These are phyloP conservation scores for Podaxis sp. DNA, from an alignment of 768 basidiomycete genomes.

Conservation along the genomic window DNA sequence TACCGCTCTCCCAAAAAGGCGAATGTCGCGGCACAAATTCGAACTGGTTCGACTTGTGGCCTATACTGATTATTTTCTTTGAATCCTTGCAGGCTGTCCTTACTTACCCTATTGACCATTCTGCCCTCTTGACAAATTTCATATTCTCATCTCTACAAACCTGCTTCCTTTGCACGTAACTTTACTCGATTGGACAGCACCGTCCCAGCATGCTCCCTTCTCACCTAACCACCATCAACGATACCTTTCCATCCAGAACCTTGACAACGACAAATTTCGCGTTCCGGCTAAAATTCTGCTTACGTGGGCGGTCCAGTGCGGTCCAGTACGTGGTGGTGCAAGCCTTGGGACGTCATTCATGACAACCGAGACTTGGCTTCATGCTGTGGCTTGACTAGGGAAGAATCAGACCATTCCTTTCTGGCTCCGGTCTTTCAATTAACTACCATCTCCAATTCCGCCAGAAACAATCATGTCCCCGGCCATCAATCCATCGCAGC, in stretches of 20 bases:
- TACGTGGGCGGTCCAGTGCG: not conserved
- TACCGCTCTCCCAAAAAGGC: not conserved
- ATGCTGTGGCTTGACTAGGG: not conserved
- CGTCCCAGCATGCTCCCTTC: not conserved
- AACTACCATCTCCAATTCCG: not conserved
- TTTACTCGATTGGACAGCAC: not conserved
- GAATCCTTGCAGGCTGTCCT: not conserved
- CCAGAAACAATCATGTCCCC: not conserved
- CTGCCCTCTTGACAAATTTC: not conserved
- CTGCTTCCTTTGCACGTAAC: not conserved
- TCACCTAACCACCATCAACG: not conserved
- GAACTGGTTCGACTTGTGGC: conserved; percentile 11
- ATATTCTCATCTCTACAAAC: not conserved
- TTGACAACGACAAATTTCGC: not conserved
- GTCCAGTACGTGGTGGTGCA: not conserved
- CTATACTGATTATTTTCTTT: not conserved
- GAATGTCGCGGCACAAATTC: not conserved
- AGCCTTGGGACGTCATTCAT: not conserved
- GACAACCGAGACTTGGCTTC: not conserved
- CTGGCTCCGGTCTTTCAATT: not conserved
- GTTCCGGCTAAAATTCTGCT: not conserved
- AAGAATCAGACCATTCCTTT: not conserved
- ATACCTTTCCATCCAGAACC: not conserved
- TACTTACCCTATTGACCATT: not conserved
- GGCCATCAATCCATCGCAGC: not conserved